Evolutionary conservation across 2,329 filamentous ascomycete species (phyloP).

Genomic region (Arthrobotrys megalospora): DNA sequence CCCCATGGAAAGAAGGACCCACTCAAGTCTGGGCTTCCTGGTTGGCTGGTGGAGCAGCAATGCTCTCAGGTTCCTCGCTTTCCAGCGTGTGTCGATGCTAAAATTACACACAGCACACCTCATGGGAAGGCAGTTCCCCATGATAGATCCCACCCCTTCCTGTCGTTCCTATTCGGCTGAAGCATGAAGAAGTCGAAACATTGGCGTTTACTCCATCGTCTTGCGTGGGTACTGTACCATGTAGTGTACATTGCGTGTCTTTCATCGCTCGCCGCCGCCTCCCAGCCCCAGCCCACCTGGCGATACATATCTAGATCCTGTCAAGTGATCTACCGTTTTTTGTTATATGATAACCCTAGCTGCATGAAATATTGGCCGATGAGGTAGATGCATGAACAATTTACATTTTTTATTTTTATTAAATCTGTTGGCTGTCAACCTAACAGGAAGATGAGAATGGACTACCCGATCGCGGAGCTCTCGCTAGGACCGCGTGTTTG

Average conservation of each 20-base stretch:
- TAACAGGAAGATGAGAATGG: slow-evolving; percentile 23
- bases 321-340: slow-evolving; percentile 42
- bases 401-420: slow-evolving; percentile 12
- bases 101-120: slow-evolving; percentile 58
- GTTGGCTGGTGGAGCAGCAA: slow-evolving; percentile 45
- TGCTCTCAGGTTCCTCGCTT: slow-evolving; percentile 44
- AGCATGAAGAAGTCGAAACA: slow-evolving; percentile 32
- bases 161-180: slow-evolving; percentile 40
- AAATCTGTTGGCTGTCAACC: slow-evolving; percentile 39
- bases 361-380: slow-evolving; percentile 38
- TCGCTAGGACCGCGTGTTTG: slow-evolving; percentile 41
- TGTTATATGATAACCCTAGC: slow-evolving; percentile 10
- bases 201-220: slow-evolving; percentile 22
- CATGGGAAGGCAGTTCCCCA: slow-evolving; percentile 26
- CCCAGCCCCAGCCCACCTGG: slow-evolving; percentile 15
- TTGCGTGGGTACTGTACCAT: slow-evolving; percentile 1
- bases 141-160: slow-evolving; percentile 27
- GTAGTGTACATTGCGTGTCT: too few species aligned
- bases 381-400: slow-evolving; percentile 27
- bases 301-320: slow-evolving; percentile 24
- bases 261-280: neutral
- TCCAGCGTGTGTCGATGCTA: slow-evolving; percentile 50
- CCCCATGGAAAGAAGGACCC: slow-evolving; percentile 33
- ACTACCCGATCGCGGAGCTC: slow-evolving; percentile 58
- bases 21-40: slow-evolving; percentile 52